Base-by-base conservation (phyloP, 192 early-diverging fungal genomes). In the Coemansia sp. region DNA sequence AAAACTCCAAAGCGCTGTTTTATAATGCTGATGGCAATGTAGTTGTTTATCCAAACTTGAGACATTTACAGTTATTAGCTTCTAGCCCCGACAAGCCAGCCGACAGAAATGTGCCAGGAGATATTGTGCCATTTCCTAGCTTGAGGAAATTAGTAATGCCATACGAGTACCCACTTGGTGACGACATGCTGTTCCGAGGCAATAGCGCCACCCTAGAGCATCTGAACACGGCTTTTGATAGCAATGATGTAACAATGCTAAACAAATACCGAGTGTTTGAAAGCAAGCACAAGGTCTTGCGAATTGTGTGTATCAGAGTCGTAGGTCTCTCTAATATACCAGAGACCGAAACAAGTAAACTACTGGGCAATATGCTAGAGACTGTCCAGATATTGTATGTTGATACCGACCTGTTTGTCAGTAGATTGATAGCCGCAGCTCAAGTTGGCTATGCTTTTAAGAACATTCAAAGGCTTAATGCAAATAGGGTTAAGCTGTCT, bases 181-280 rank as follows among this genome's bases (percentile, higher is more conserved):
- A 67, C 41, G 66, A 67, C 27, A 40, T 55, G 20, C 36, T 67
- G 18, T 67, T 67, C 12, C 50, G 52, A n/a, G 66, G 66, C 1
- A 67, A 67, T 36, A 55, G 50, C 22, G 34, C 38, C 1, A 67
- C 53, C 2, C 34, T 67, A 38, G 29, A 52, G 31, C 38, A 24
- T 41, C 12, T 67, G 33, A 2, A 36, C 1, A 34, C 36, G 10
- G 3, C 13, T 13, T 7, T 60, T 27, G 57, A 36, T 8, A 5
- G 18, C 16, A 12, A 13, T 16, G 16, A 13, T 34, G 57, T 18
- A 13, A 4, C 6, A 15, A 60, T 60, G 57, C 57, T 60, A 13
- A 60, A 36, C 31, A 16, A 15, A 20, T 18, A 24, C 2, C 29
- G 18, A 3, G 22, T 24, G 33, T 60, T 60, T 60, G 27, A n/a